Base-by-base conservation (phyloP, 2,329 filamentous ascomycete species). In the Aspergillus thermomutatus region DNA sequence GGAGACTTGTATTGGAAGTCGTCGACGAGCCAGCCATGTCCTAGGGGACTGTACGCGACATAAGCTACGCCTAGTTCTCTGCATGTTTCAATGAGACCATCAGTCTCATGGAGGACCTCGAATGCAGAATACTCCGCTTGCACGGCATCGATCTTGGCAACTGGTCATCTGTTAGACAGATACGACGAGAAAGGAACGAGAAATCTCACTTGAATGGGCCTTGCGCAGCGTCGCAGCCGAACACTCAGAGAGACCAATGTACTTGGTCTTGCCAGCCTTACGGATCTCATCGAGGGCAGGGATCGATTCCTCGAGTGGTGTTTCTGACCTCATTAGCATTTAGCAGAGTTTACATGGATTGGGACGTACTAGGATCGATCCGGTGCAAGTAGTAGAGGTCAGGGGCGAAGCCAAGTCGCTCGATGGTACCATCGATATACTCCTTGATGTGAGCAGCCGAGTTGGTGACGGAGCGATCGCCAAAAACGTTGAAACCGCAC, bases 401-500 rank as follows among this genome's bases (percentile, higher is more conserved):
- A 6, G 79, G 79, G 0, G 78, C 50, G 47, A 79, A 81, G 0
- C 79, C 79, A 0, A 81, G 72, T 58, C 79, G 65, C 53, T 80
- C 74, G 46, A 80, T 80, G 0, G 79, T 80, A 10, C 78, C 79
- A 3, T 81, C 77, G 26, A 81, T 80, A 57, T 81, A 81, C 41
- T 69, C 54, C 60, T 77, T 75, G 60, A 81, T 81, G 49, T 81
- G 79, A 0, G 71, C 55, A 1, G 78, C 68, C 3, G 75, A 78
- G 60, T 81, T 81, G 49, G 77, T 80, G 28, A 80, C 69, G 3
- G 34, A n/a, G 4, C 67, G 64, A 1, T 64, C 63, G 11, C 68
- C 72, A 45, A 79, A 76, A 3, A 67, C 66, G 14, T 74, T 63
- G 41, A 81, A 72, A 0, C 78, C 79, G 57, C 79, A 81, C 54